These are phyloP conservation scores for Achlya hypogyna DNA, from an alignment of 352 stramenopile species.

Conservation along the genomic window DNA sequence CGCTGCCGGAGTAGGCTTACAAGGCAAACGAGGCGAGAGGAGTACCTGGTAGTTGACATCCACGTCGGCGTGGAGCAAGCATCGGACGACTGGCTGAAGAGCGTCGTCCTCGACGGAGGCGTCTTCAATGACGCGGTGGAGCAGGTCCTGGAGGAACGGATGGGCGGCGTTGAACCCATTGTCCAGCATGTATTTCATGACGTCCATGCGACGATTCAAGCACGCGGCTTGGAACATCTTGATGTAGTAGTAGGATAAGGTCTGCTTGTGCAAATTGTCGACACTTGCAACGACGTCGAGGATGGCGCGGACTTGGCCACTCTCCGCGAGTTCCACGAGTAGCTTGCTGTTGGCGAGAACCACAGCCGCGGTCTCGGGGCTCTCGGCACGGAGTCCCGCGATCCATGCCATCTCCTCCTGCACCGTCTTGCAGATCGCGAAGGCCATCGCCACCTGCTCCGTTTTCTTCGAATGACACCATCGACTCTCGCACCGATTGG, in stretches of 20 bases:
- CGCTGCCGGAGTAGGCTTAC: slow-evolving; percentile 23
- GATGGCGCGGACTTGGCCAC: slow-evolving; percentile 43
- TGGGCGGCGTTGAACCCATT: slow-evolving; percentile 60
- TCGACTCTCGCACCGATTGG: too few species aligned
- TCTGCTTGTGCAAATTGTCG: slow-evolving; percentile 25
- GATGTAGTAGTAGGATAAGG: slow-evolving; percentile 48
- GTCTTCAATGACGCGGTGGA: slow-evolving; percentile 42
- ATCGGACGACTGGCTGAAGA: slow-evolving; percentile 43
- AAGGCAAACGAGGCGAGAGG: slow-evolving; percentile 8
- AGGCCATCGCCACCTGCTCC: not conserved
- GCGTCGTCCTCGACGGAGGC: slow-evolving; percentile 28
- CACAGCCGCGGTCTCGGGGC: slow-evolving; percentile 44
- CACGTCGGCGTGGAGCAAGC: slow-evolving; percentile 47
- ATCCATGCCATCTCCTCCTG: slow-evolving; percentile 52
- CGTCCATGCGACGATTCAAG: slow-evolving; percentile 31
- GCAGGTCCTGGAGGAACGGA: slow-evolving; percentile 38
- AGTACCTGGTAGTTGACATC: slow-evolving; percentile 65
- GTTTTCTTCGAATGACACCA: too few species aligned
- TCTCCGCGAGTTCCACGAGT: slow-evolving; percentile 35
- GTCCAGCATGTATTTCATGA: slow-evolving; percentile 50
- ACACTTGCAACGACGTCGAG: not conserved
- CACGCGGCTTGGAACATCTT: slow-evolving; percentile 65
- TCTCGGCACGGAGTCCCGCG: slow-evolving; percentile 31
- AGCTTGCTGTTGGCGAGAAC: slow-evolving; percentile 57
- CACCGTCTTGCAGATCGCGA: slow-evolving; percentile 9